Evolutionary conservation across 129 eudicot genomes (phyloP), one percentile per base, ranked within the genome.

Genomic region (Mikania micrantha): DNA sequence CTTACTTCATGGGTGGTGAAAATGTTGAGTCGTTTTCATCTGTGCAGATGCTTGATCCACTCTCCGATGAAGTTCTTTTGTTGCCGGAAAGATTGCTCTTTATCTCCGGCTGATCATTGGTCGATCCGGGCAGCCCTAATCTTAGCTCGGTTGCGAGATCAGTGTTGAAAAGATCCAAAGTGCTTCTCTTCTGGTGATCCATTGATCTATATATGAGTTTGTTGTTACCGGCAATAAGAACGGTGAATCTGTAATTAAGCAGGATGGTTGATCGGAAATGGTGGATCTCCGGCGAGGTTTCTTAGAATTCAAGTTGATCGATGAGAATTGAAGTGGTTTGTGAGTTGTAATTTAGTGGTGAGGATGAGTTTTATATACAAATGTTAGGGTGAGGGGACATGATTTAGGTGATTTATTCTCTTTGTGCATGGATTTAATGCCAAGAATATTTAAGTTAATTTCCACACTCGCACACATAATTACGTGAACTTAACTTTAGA

Each of bases 1-100:
- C 91, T 85, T 79, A 85, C 96, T 88, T 88, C 53, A 77, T 65
- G 52, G 89, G 85, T 74, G 89, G 87, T 49, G 87, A 77, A 44
- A 42, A 52, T 82, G 77, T 73, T 61, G 76, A 29, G 74, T 69
- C 72, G n/a, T 69, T 70, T 57, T 81, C 80, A 13, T 76, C 80
- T 36, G 76, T 67, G 65, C 57, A 76, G 4, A 57, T 48, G 35
- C 57, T 68, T 10, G 76, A 61, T 54, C 73, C 85, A 79, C 79
- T 84, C 45, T 85, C 89, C 42, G 85, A 73, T 48, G 83, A 76
- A 27, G 81, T 67, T 81, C 96, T 80, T 77, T 88, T 88, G 71
- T 67, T 85, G 15, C 70, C 70, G n/a, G 76, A 61, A 56, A 79
- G 64, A 59, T 71, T 28, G 7, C 13, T n/a, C 38, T 54, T 74